Base-by-base conservation (phyloP, 2,329 filamentous ascomycete genomes). In the Onygena corvina region DNA sequence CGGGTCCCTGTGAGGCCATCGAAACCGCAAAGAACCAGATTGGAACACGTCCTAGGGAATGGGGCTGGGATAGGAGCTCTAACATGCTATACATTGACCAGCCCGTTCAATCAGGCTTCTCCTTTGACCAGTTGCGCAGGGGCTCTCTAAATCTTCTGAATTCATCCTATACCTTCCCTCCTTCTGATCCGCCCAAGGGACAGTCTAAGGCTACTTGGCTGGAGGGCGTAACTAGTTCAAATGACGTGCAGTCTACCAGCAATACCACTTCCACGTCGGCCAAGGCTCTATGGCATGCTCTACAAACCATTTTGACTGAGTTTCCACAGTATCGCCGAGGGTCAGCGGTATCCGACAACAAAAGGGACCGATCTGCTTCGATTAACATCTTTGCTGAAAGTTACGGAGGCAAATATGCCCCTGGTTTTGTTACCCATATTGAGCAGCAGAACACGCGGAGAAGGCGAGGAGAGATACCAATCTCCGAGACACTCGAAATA, bases 51-150 rank as follows among this genome's bases (percentile, higher is more conserved):
- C 54, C 68, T 20, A 83, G 83, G 55, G 75, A 76, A 0, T 79
- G 75, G 64, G 77, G 77, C 1, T 83, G 78, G 76, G 80, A 77
- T 52, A 76, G 77, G 55, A 71, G 76, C 20, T 18, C 16, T 31
- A 83, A 83, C 55, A 76, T 82, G 71, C 74, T 86, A 12, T 85
- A 82, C 62, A 77, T 86, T 56, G 81, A 86, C 56, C 76, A 85
- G 60, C 83, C 77, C 3, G 74, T 71, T 9, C 72, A 76, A 36
- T 72, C 76, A 3, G 78, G 78, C 0, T 54, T 54, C 36, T 56
- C 54, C 6, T 78, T 76, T 59, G 63, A 60, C 38, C n/a, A 3
- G 23, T 21, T 50, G 12, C 21, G 4, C n/a, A 21, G 35, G 14
- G 48, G 48, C 7, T 34, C 40, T 9, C 18, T 50, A 3, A 36